Evolutionary conservation across 495 filamentous ascomycete species (phyloP).

Genomic region (Talaromyces stipitatus): DNA sequence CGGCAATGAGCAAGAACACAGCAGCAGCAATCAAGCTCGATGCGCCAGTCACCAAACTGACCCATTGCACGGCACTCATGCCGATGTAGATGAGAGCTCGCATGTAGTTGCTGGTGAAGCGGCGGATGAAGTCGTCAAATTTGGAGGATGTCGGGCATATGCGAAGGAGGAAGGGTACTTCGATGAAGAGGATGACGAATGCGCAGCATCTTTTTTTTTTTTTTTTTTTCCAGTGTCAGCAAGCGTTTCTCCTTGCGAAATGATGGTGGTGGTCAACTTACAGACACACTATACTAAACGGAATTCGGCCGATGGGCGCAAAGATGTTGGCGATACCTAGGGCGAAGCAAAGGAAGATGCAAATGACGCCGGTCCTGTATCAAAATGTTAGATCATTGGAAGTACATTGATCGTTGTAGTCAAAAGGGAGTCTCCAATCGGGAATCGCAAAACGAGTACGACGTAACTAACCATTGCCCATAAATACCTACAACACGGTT

Average conservation of each 20-base stretch:
- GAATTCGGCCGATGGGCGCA: conserved; percentile 54
- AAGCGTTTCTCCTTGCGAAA: not conserved
- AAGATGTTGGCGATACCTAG: conserved; percentile 92
- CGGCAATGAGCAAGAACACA: conserved; percentile 69
- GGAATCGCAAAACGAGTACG: not conserved
- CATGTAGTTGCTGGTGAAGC: conserved; percentile 92
- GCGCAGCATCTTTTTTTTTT: conserved; percentile 59
- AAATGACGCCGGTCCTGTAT: conserved; percentile 83
- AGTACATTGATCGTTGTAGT: not conserved
- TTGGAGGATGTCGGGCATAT: conserved; percentile 90
- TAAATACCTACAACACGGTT: conserved; percentile 74
- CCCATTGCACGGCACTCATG: conserved; percentile 78
- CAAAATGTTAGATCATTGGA: conserved; percentile 11
- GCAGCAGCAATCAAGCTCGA: conserved; percentile 82
- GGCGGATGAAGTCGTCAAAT: conserved; percentile 88
- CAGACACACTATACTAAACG: conserved; percentile 82
- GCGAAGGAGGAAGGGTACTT: conserved; percentile 90
- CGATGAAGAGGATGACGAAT: conserved; percentile 90
- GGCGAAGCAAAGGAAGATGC: conserved; percentile 92
- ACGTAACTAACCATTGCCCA: conserved; percentile 98
- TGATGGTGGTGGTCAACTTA: conserved; percentile 41
- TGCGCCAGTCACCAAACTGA: conserved; percentile 51
- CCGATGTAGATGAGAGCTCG: conserved; percentile 81
- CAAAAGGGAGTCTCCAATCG: conserved; percentile 1
- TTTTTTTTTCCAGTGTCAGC: not conserved